Percentiles rank a stretch among this genome's conserved stretches.
Evolutionary conservation across 1,284 basidiomycete genomes (phyloP).

Genomic region (Omphalotus olearius): DNA sequence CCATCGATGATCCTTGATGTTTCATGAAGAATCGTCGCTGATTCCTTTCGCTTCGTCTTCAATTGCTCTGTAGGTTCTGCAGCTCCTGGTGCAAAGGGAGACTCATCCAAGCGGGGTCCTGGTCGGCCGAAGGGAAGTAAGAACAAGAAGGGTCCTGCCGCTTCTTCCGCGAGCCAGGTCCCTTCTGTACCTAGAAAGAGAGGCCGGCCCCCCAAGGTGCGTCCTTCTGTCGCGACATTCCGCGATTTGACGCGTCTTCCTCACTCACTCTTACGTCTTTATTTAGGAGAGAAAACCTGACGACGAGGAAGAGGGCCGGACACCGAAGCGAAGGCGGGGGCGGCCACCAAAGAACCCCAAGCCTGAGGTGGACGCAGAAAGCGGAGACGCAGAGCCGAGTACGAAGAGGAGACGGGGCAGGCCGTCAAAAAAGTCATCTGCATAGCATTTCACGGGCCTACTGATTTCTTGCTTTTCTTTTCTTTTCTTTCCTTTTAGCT

Average conservation of each 20-base stretch:
- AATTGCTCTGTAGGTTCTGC: conserved; percentile 18
- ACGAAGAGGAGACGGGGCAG: conserved; percentile 68
- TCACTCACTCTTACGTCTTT: conserved; percentile 24
- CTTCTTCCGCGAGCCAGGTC: conserved; percentile 34
- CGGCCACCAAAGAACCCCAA: conserved; percentile 69
- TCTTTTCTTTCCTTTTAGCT: conserved; percentile 17
- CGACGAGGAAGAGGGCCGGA: conserved; percentile 43
- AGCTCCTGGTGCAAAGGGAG: conserved; percentile 18
- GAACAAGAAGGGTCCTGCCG: conserved; percentile 63
- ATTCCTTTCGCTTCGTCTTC: conserved; percentile 17
- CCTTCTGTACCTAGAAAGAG: conserved; percentile 51
- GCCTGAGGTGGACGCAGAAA: conserved; percentile 34
- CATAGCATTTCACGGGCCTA: conserved; percentile 19
- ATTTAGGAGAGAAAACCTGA: conserved; percentile 53
- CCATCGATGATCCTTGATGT: conserved; percentile 20
- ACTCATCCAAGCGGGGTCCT: conserved; percentile 58
- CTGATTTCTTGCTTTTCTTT: conserved; percentile 24
- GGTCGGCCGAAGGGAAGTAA: conserved; percentile 80
- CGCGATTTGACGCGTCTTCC: conserved; percentile 18
- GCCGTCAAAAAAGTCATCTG: conserved; percentile 52
- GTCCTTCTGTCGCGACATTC: conserved; percentile 13
- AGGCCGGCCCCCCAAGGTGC: conserved; percentile 75
- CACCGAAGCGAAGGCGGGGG: conserved; percentile 64
- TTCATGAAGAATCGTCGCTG: conserved; percentile 18
- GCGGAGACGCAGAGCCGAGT: conserved; percentile 36